These are phyloP conservation scores for Lentinula guzmanii DNA, from an alignment of 768 basidiomycete genomes.

Conservation along the genomic window DNA sequence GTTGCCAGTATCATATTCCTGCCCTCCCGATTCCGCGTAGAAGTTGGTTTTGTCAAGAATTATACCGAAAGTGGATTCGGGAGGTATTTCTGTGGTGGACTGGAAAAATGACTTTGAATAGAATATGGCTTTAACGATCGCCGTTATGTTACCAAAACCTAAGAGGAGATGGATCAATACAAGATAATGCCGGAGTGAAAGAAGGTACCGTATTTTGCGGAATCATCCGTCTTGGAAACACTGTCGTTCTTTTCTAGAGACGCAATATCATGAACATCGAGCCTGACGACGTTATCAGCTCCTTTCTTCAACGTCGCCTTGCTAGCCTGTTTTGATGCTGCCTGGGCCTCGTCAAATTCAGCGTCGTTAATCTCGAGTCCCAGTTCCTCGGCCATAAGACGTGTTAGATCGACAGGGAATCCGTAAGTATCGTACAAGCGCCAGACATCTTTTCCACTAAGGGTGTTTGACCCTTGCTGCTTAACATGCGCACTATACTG, in stretches of 20 bases:
- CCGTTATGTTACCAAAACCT: constrained; percentile 76
- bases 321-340: constrained; percentile 85
- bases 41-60: constrained; percentile 91
- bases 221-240: constrained; percentile 92
- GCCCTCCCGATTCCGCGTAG: constrained; percentile 96
- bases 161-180: neutral
- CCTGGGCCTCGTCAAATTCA: constrained; percentile 87
- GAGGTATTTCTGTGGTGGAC: constrained; percentile 62
- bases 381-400: constrained; percentile 94
- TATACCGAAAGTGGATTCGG: constrained; percentile 71
- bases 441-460: constrained; percentile 94
- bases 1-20: constrained; percentile 94
- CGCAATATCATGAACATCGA: constrained; percentile 94
- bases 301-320: constrained; percentile 77
- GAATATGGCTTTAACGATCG: constrained; percentile 80
- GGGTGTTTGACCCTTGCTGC: constrained; percentile 53
- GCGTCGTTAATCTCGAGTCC: constrained; percentile 77
- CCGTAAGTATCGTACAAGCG: constrained; percentile 96
- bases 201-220: constrained; percentile 74
- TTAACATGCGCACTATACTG: constrained; percentile 71
- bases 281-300: constrained; percentile 64
- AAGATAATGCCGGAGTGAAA: neutral
- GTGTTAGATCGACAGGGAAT: constrained; percentile 94
- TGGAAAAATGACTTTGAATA: constrained; percentile 67
- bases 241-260: constrained; percentile 68